Evolutionary conservation across 176 grass and related monocot genomes (phyloP).

Genomic region (Ensete glaucum): DNA sequence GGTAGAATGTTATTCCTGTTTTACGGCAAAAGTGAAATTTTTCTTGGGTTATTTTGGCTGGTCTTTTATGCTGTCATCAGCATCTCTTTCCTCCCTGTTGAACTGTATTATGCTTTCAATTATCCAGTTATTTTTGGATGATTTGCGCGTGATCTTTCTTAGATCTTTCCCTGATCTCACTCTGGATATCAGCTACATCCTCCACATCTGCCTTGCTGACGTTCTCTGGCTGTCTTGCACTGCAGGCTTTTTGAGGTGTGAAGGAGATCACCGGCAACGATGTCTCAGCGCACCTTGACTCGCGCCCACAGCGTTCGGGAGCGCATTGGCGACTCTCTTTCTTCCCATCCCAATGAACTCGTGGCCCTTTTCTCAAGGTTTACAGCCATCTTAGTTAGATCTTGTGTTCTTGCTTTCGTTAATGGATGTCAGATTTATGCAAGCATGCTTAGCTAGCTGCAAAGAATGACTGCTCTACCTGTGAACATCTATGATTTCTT

Average conservation of each 20-base stretch:
- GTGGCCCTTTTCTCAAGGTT: conserved; percentile 96
- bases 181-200: neutral
- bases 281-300: conserved; percentile 47
- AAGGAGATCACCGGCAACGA: neutral
- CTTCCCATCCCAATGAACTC: conserved; percentile 92
- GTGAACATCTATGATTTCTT: neutral
- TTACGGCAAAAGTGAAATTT: neutral
- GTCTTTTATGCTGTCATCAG: neutral
- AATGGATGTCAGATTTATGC: neutral
- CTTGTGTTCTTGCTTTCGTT: conserved; percentile 2
- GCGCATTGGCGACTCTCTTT: conserved; percentile 73
- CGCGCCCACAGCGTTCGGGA: conserved; percentile 88
- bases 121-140: neutral
- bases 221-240: neutral
- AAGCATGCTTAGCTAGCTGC: conserved; percentile 1
- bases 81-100: neutral
- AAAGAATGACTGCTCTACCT: neutral
- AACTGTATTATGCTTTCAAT: neutral
- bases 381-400: neutral
- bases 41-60: neutral
- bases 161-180: neutral
- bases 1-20: neutral
- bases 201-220: neutral
- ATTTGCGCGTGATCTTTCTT: neutral
- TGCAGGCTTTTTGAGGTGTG: neutral